Base-by-base conservation (phyloP, 345 rosid species). In the Brassica carinata region DNA sequence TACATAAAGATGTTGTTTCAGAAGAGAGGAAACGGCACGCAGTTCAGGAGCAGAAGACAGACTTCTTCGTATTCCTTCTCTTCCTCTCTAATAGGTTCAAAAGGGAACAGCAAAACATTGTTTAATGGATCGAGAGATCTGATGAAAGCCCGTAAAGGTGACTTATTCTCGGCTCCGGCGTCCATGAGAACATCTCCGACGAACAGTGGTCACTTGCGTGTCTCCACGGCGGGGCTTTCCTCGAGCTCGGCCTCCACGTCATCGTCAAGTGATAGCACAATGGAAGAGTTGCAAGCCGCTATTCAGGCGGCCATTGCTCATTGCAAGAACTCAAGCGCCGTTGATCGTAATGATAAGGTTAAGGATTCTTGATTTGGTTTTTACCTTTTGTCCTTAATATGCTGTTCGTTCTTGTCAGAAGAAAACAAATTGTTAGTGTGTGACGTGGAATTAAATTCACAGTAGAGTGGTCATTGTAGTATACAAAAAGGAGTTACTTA, bases 291-390 rank as follows among this genome's bases (percentile, higher is more conserved):
- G 84, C 98, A 95, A 84, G 92, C 96, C 68, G 97, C 99, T 10
- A 93, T 93, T 81, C 98, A 95, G 83, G 97, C 97, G 4, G 99
- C 99, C 4, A 93, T 96, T 83, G 96, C 98, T 79, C 98, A 96
- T 80, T 96, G 99, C 89, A 96, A 96, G 87, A 93, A 90, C 64
- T 96, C 99, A 69, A 87, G 88, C 78, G 86, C 88, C 64, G 66
- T 67, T 59, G 92, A 85, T 38, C 67, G 64, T 77, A 55, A 73
- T 33, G 72, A 81, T 77, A 74, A 79, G 81, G 81, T 72, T 69
- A 82, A 72, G 81, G 81, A 67, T 77, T 82, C 81, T 72, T 77
- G 71, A 82, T 67, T 81, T 77, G 69, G 15, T 65, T 65, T 81
- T 67, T 81, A 36, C 55, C 72, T 71, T 67, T 71, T 76, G 79